Evolutionary conservation across 164 flowering plant species (phyloP).

Genomic region (Euptelea pleiosperma): DNA sequence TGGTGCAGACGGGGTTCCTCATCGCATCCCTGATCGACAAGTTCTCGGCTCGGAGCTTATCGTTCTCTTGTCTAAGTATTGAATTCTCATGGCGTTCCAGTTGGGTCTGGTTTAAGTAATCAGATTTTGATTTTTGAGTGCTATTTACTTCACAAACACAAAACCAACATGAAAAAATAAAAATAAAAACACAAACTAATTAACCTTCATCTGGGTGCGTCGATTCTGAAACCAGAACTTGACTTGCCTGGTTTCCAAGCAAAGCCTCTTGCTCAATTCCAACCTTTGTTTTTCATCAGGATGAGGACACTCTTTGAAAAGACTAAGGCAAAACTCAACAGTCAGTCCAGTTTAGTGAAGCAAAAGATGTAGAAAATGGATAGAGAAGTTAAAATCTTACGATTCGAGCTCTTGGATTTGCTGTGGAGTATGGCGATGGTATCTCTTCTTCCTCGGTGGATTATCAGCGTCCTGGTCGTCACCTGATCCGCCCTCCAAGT

Average conservation of each 20-base stretch:
- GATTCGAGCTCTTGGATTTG: slow-evolving; percentile 99
- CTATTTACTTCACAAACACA: neutral
- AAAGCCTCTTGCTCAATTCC: slow-evolving; percentile 77
- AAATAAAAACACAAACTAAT: neutral
- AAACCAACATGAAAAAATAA: neutral
- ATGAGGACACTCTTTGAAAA: slow-evolving; percentile 96
- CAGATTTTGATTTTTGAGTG: neutral
- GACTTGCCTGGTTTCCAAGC: slow-evolving; percentile 84
- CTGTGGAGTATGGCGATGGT: slow-evolving; percentile 99
- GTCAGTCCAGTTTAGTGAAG: slow-evolving; percentile 3
- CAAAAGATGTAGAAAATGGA: slow-evolving; percentile 4
- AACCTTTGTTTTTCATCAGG: slow-evolving; percentile 97
- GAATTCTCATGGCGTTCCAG: slow-evolving; percentile 93
- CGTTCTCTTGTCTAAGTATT: slow-evolving; percentile 81
- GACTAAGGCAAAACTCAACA: too few species aligned
- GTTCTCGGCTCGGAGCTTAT: slow-evolving; percentile 87
- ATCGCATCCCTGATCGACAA: slow-evolving; percentile 84
- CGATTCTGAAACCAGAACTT: slow-evolving; percentile 99
- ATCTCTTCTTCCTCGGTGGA: slow-evolving; percentile 81
- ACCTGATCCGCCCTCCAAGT: slow-evolving; percentile 84
- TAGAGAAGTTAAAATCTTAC: slow-evolving; percentile 30
- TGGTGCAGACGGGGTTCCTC: slow-evolving; percentile 86
- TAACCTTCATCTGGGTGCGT: slow-evolving; percentile 96
- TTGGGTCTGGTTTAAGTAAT: slow-evolving; percentile 61
- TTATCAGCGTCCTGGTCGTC: slow-evolving; percentile 82